Evolutionary conservation across 2,329 filamentous ascomycete species (phyloP), one percentile per base, ranked within the genome.

Genomic region (Penicillium sp.): DNA sequence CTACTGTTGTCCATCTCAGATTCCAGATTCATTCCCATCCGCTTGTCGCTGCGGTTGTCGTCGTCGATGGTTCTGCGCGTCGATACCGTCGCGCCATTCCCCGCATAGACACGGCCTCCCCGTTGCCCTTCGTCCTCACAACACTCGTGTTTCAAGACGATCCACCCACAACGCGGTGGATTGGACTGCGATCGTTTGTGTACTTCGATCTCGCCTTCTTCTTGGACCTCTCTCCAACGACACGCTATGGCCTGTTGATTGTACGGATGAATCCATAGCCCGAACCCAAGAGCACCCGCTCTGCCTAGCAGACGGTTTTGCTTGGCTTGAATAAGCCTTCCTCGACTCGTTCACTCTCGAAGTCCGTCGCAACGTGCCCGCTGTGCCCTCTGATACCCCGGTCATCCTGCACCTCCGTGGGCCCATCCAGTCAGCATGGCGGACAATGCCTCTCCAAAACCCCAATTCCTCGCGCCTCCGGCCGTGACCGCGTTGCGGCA

Each of bases 231-330:
- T n/a, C n/a, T n/a, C 45, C 28, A 4, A 4, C 25, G 50, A 49
- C 41, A 36, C 60, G 57, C 46, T 54, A 67, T 67, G 67, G 63
- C 61, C 58, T 48, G 55, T 63, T 67, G 59, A 67, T 65, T 52
- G 50, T 54, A 56, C 64, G 57, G 60, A 64, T 64, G 62, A 65
- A 62, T 65, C 50, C 57, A 62, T 63, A 67, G 57, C 57, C 53
- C 62, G 56, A 42, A 30, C 41, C 37, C 39, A 58, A 63, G 65
- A 66, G 65, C 63, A 60, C 53, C 63, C 62, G 64, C 61, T 66
- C 66, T 68, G 66, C 67, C 62, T 56, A 57, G 67, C 66, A 68
- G 66, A 67, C 62, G 64, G 64, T 59, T 56, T 55, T 60, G 60
- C 60, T 60, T 55, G 49, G 55, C 49, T 51, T 50, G 43, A 41